Evolutionary conservation across 176 grass and related monocot species (phyloP).

Genomic region (Eragrostis curvula): DNA sequence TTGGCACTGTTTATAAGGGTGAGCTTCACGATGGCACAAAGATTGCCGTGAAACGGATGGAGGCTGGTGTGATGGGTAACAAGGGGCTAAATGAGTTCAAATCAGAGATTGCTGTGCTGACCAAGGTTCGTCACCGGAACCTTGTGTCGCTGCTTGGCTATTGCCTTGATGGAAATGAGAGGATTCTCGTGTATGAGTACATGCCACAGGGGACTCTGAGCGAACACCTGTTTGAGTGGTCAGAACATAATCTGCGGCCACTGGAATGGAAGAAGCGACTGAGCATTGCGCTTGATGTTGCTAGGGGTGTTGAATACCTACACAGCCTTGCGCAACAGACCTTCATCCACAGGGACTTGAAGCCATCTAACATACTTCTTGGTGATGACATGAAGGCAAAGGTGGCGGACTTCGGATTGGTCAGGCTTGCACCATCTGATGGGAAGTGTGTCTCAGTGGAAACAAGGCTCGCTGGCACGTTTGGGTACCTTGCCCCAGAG

Average conservation of each 20-base stretch:
- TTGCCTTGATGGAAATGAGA: conserved; percentile 89
- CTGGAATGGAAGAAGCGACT: conserved; percentile 95
- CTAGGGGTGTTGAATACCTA: conserved; percentile 94
- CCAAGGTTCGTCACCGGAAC: conserved; percentile 90
- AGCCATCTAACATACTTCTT: conserved; percentile 94
- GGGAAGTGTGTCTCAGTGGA: conserved; percentile 86
- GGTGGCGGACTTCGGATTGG: conserved; percentile 95
- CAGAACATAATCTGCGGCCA: conserved; percentile 57
- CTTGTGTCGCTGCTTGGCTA: conserved; percentile 92
- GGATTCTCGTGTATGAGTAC: conserved; percentile 95
- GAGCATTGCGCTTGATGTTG: conserved; percentile 89
- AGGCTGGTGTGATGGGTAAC: conserved; percentile 92
- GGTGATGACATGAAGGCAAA: conserved; percentile 98
- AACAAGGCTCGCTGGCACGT: conserved; percentile 88
- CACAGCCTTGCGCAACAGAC: conserved; percentile 92
- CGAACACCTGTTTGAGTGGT: conserved; percentile 84
- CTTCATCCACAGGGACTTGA: conserved; percentile 97
- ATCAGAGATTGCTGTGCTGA: conserved; percentile 89
- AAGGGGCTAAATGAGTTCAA: conserved; percentile 93
- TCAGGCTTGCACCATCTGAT: conserved; percentile 84
- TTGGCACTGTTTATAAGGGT: conserved; percentile 92
- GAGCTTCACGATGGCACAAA: conserved; percentile 96
- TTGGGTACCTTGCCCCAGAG: conserved; percentile 94
- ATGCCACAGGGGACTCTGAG: conserved; percentile 93
- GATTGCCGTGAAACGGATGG: conserved; percentile 97